These are phyloP conservation scores for Mrakia gelida DNA, from an alignment of 768 basidiomycete species.

Conservation along the genomic window DNA sequence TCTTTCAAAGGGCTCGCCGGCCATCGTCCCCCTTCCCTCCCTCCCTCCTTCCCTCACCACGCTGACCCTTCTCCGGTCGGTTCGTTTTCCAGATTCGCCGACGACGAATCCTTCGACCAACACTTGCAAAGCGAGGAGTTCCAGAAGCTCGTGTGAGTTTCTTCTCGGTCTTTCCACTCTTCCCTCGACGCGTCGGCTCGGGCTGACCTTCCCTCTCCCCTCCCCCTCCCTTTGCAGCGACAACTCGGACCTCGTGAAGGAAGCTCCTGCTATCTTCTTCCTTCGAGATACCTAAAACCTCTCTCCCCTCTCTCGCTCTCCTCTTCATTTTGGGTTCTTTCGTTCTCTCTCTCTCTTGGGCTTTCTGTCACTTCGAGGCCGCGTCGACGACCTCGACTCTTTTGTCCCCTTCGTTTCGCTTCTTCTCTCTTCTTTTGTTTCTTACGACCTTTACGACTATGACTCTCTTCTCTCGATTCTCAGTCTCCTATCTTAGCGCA, in stretches of 20 bases:
- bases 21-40: neutral
- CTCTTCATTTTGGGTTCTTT: neutral
- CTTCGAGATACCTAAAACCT: neutral
- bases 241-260: constrained; percentile 16
- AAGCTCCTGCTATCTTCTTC: constrained; percentile 14
- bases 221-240: neutral
- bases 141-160: constrained; percentile 14
- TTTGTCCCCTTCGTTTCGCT: neutral
- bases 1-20: neutral
- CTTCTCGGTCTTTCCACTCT: neutral
- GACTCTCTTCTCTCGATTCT: neutral
- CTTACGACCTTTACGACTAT: neutral
- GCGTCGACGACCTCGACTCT: neutral
- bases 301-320: neutral
- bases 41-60: neutral
- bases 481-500: neutral
- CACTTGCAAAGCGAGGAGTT: constrained; percentile 20
- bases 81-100: neutral
- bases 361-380: neutral
- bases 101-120: constrained; percentile 26
- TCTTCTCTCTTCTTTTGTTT: neutral
- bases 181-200: neutral
- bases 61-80: neutral
- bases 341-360: neutral
- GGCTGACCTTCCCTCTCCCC: neutral